Evolutionary conservation across 306 rosid genomes (phyloP).

Genomic region (Trifolium subterraneum): DNA sequence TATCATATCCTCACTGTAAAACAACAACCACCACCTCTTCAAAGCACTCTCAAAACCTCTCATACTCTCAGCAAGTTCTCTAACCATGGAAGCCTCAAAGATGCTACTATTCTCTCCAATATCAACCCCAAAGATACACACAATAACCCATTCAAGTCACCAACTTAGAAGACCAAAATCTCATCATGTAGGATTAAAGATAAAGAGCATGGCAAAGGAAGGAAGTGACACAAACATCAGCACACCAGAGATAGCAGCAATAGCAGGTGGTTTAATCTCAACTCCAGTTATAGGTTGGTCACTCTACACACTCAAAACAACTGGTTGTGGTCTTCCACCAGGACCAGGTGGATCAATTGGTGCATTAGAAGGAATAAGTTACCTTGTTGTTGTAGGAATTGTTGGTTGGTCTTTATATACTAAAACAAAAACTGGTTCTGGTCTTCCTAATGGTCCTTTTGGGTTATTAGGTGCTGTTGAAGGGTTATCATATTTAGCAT

Average conservation of each 20-base stretch:
- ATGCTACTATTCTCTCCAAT: slow-evolving; percentile 56
- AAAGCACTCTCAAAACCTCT: not conserved
- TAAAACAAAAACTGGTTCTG: slow-evolving; percentile 83
- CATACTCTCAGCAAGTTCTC: not conserved
- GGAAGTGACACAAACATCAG: slow-evolving; percentile 51
- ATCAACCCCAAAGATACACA: slow-evolving; percentile 26
- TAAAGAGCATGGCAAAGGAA: slow-evolving; percentile 69
- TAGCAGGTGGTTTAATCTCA: slow-evolving; percentile 77
- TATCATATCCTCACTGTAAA: slow-evolving; percentile 19
- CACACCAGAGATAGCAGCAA: slow-evolving; percentile 63
- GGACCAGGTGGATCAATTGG: slow-evolving; percentile 94
- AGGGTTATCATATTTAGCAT: slow-evolving; percentile 68
- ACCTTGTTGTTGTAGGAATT: slow-evolving; percentile 71
- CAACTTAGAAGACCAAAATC: slow-evolving; percentile 21
- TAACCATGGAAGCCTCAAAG: slow-evolving; percentile 47
- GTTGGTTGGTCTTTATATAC: slow-evolving; percentile 86
- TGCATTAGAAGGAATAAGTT: slow-evolving; percentile 90
- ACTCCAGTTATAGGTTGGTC: slow-evolving; percentile 90
- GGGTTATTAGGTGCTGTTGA: slow-evolving; percentile 91
- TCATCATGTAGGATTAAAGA: slow-evolving; percentile 41
- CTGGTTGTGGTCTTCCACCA: slow-evolving; percentile 92
- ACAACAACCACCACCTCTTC: slow-evolving; percentile 1
- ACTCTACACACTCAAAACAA: slow-evolving; percentile 86
- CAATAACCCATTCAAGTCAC: slow-evolving; percentile 1
- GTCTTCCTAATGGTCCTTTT: slow-evolving; percentile 85